Evolutionary conservation across 2,329 filamentous ascomycete species (phyloP).

Genomic region (Ceratocystis eucalypticola): DNA sequence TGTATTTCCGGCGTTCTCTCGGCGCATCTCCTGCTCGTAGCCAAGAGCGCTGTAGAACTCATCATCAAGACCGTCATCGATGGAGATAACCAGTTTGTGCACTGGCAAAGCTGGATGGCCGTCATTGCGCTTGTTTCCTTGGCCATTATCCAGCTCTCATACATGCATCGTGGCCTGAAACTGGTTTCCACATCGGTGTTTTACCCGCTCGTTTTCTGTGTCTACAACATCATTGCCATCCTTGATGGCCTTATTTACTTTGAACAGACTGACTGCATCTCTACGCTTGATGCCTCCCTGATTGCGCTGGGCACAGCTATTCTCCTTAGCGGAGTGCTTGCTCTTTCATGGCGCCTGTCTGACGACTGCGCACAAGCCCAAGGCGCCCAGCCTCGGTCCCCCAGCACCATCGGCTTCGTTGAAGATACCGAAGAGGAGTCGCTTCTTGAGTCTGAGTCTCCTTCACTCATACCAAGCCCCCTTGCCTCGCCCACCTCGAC

Average conservation of each 20-base stretch:
- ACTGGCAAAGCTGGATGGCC: slow-evolving; percentile 91
- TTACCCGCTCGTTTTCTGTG: slow-evolving; percentile 94
- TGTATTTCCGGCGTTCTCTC: slow-evolving; percentile 85
- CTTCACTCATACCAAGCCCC: slow-evolving; percentile 22
- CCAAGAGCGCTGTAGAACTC: slow-evolving; percentile 92
- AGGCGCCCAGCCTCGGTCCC: slow-evolving; percentile 40
- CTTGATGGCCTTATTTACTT: slow-evolving; percentile 96
- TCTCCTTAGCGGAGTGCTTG: slow-evolving; percentile 74
- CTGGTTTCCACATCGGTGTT: slow-evolving; percentile 89
- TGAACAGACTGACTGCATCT: slow-evolving; percentile 69
- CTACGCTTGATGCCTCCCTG: slow-evolving; percentile 59
- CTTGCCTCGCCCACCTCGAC: slow-evolving; percentile 27
- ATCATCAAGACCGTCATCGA: slow-evolving; percentile 76
- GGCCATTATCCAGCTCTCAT: slow-evolving; percentile 85
- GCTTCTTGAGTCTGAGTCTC: slow-evolving; percentile 27
- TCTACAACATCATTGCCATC: slow-evolving; percentile 98
- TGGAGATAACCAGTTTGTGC: slow-evolving; percentile 80
- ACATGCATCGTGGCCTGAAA: slow-evolving; percentile 84
- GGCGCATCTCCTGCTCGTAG: slow-evolving; percentile 81
- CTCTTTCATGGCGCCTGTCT: slow-evolving; percentile 83
- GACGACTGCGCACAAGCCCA: slow-evolving; percentile 38
- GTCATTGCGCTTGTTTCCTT: slow-evolving; percentile 66
- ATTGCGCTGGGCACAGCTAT: slow-evolving; percentile 80
- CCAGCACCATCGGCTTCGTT: slow-evolving; percentile 70
- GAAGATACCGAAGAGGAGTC: slow-evolving; percentile 46